Percentiles rank a stretch among this genome's conserved stretches.
phyloP scores from a whole-genome alignment of 2,329 filamentous ascomycete genomes.

The Pleurostoma richardsiae region DNA sequence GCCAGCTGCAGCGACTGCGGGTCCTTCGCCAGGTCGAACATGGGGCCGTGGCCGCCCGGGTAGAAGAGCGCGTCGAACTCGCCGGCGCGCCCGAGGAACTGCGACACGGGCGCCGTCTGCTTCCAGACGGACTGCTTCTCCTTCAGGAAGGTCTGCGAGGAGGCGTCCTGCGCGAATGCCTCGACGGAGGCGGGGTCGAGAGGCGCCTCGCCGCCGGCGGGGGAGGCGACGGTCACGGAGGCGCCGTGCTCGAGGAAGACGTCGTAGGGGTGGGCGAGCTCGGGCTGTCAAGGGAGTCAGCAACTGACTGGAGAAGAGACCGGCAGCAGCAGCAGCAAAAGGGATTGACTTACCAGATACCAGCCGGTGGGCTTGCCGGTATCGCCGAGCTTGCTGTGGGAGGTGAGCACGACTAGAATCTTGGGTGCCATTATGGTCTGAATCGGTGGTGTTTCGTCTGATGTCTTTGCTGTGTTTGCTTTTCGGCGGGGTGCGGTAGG shows the following conservation, averaged over 20 bases:
- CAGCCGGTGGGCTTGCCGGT: slow-evolving; percentile 59
- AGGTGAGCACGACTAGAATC: slow-evolving; percentile 67
- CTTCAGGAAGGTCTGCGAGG: slow-evolving; percentile 48
- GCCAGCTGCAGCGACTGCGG: slow-evolving; percentile 53
- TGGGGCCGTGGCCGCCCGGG: slow-evolving; percentile 56
- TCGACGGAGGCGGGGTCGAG: slow-evolving; percentile 56
- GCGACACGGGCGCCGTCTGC: slow-evolving; percentile 52
- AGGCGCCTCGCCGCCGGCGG: slow-evolving; percentile 55
- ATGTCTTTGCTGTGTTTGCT: too few relatives aligned
- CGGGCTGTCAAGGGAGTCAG: slow-evolving; percentile 32
- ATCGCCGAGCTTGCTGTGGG: slow-evolving; percentile 44
- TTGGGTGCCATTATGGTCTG: slow-evolving; percentile 43
- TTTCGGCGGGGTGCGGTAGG: too few relatives aligned
- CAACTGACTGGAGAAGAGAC: too few relatives aligned
- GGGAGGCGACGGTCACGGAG: slow-evolving; percentile 55
- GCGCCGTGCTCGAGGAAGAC: slow-evolving; percentile 44
- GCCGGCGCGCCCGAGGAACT: slow-evolving; percentile 47
- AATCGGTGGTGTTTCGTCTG: too few relatives aligned
- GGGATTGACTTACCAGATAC: slow-evolving; percentile 53
- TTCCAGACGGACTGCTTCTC: slow-evolving; percentile 57
- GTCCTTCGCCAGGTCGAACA: slow-evolving; percentile 62
- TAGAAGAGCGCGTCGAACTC: slow-evolving; percentile 61
- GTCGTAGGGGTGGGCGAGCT: slow-evolving; percentile 61
- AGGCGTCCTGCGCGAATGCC: slow-evolving; percentile 45
- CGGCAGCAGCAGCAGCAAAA: slow-evolving; percentile 5